Evolutionary conservation across 2,329 filamentous ascomycete species (phyloP), one percentile per base, ranked within the genome.

Genomic region (Epichloe bromicola): DNA sequence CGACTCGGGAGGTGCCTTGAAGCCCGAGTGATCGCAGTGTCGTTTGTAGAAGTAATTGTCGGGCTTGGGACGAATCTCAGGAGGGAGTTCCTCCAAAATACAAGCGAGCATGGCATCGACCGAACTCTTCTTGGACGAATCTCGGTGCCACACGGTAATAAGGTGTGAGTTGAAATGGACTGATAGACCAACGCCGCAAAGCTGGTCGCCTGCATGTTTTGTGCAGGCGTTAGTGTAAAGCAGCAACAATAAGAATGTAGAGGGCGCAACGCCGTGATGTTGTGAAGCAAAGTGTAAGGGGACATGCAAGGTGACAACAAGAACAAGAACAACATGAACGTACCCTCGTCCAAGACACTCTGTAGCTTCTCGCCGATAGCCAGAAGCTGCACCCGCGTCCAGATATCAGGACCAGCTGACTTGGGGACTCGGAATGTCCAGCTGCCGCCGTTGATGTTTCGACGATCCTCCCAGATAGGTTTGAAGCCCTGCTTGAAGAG

Each of bases 341-440:
- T 66, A 88, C 85, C 79, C 53, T 79, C 75, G 49, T 86, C 85
- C 11, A 94, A 73, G 15, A 79, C 84, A 56, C 78, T 75, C 70
- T 93, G 85, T 55, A 94, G 71, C 62, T 84, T 78, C 73, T 94
- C 88, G 36, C 88, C 88, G 54, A 93, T 87, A 36, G 88, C 88
- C 66, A 93, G 75, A 63, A 91, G 71, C 70, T 89, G 80, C 55
- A 95, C 76, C 63, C 83, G 82, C 59, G 83, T 89, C 88, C 85
- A 96, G 63, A 87, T 85, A 60, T 84, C 84, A 3, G 81, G 78
- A 5, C 80, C 80, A 38, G 78, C 76, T 55, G 74, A 75, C 73
- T 95, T 95, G 56, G 84, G 82, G 43, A 96, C 84, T 48, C 90
- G 83, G 69, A 97, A 95, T 20, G 88, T 94, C 88, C 88, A 96